A percentile compares a stretch with the other conserved stretches of the same genome.
Conservation (phyloP, 2,329 filamentous ascomycete species). For the Fusarium acutatum region DNA sequence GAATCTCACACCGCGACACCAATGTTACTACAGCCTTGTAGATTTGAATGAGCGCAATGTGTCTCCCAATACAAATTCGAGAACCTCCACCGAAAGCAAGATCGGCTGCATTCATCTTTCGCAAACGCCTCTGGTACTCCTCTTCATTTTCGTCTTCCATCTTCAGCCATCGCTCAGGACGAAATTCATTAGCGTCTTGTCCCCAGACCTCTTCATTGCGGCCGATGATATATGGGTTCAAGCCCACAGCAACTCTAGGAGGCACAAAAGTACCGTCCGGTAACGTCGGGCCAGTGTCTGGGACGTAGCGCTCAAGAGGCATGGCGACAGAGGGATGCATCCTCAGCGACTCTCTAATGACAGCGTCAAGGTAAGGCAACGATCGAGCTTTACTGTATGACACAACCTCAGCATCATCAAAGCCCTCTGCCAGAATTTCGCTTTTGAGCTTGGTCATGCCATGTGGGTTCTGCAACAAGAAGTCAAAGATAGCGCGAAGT, state of each 20-base stretch:
- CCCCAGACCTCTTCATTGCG: constrained; percentile 55
- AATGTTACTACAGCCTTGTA: constrained; percentile 54
- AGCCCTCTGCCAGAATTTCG: neutral
- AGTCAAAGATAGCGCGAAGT: constrained; percentile 49
- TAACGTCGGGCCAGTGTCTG: constrained; percentile 47
- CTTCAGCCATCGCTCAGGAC: constrained; percentile 58
- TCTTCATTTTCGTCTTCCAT: neutral
- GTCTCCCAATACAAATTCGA: constrained; percentile 46
- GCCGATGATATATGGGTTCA: constrained; percentile 52
- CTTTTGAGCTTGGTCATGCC: constrained; percentile 30
- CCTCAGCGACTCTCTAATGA: constrained; percentile 58
- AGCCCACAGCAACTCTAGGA: constrained; percentile 50
- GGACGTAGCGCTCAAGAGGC: constrained; percentile 57
- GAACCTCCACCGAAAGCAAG: constrained; percentile 47
- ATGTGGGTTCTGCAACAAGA: constrained; percentile 45
- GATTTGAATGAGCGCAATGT: constrained; percentile 46
- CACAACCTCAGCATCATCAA: neutral
- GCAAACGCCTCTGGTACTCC: constrained; percentile 45
- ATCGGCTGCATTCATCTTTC: constrained; percentile 47
- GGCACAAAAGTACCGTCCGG: constrained; percentile 46
- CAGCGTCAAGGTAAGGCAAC: constrained; percentile 49
- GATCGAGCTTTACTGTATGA: constrained; percentile 11
- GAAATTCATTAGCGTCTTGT: constrained; percentile 53
- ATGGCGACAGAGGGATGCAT: constrained; percentile 56
- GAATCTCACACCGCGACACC: constrained; percentile 53